Conservation (phyloP, 1,284 basidiomycete species). For the Pseudozyma sp. region DNA sequence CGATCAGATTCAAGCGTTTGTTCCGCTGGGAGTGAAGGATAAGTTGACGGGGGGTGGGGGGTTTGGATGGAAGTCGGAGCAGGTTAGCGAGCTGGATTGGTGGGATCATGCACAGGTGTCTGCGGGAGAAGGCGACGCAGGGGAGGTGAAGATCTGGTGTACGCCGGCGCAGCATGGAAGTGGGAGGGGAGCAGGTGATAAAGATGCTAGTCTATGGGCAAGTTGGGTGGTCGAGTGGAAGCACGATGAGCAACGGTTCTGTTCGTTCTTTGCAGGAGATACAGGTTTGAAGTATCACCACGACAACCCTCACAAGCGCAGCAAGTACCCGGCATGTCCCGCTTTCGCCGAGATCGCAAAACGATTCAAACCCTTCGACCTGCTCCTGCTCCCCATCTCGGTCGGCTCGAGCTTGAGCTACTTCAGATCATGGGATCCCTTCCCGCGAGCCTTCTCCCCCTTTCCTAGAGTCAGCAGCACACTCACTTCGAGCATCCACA, state of each 20-base stretch:
- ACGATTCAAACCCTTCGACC: constrained; percentile 45
- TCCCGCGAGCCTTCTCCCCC: constrained; percentile 50
- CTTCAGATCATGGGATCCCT: constrained; percentile 56
- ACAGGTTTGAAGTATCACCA: constrained; percentile 61
- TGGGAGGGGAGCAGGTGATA: constrained; percentile 55
- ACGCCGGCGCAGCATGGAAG: constrained; percentile 66
- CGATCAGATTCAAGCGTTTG: constrained; percentile 53
- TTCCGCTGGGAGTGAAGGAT: constrained; percentile 58
- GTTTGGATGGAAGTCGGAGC: constrained; percentile 42
- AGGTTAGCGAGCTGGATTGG: constrained; percentile 64
- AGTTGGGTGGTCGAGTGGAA: constrained; percentile 58
- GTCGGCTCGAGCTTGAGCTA: constrained; percentile 57
- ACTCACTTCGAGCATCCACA: constrained; percentile 56
- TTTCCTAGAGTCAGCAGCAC: constrained; percentile 50
- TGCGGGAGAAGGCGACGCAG: not conserved
- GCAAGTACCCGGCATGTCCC: constrained; percentile 57
- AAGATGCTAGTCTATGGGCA: constrained; percentile 57
- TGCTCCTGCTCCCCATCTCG: constrained; percentile 60
- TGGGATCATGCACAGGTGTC: constrained; percentile 55
- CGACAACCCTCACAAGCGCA: constrained; percentile 28
- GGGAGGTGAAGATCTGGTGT: constrained; percentile 41
- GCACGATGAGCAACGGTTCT: constrained; percentile 15
- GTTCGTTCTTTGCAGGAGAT: constrained; percentile 64
- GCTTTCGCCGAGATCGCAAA: constrained; percentile 57
- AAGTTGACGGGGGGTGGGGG: constrained; percentile 45